Evolutionary conservation across 495 filamentous ascomycete genomes (phyloP), one percentile per base, ranked within the genome.

Genomic region (Pseudomonodictys pantanalensis): DNA sequence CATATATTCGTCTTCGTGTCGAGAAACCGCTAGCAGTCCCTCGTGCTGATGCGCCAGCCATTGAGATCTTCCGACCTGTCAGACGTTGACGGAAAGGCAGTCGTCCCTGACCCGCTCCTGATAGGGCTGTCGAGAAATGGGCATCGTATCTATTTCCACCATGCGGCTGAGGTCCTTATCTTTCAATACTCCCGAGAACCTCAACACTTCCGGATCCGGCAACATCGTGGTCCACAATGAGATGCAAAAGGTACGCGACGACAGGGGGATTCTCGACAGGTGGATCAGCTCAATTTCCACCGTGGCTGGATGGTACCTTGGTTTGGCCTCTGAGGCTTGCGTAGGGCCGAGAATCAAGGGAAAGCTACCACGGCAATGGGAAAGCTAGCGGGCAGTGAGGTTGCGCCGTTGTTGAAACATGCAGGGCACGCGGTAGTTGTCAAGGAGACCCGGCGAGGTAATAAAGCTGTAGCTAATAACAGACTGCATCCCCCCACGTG

Each of bases 11-110:
- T 51, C 73, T 85, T 12, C 64, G 71, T 18, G 68, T 87, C 24
- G 79, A 81, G 67, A 84, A 86, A 67, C 84, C 83, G 17, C 78
- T 77, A 7, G 82, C 82, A 0, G 76, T 85, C 11, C 76, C 78
- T 2, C 72, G 80, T 56, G 83, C 83, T 2, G 83, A 84, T 58
- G 79, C 78, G 18, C 79, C 83, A 0, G 60, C 72, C 9, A 78
- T 85, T 3, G 80, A 84, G 62, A 71, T 83, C 5, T 22, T 58
- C 7, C 43, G 66, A 17, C 38, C 49, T 12, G 58, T 62, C 6
- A 58, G 32, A 32, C 24, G 8, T 10, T 63, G 28, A 35, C 17
- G 3, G 3, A n/a, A 5, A 15, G 4, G 15, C 12, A 15, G 38
- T 5, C 38, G 38, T 15, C 6, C 25, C 2, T 3, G 43, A 23